phyloP scores from a whole-genome alignment of 495 filamentous ascomycete species.

The Penicillium angulare region DNA sequence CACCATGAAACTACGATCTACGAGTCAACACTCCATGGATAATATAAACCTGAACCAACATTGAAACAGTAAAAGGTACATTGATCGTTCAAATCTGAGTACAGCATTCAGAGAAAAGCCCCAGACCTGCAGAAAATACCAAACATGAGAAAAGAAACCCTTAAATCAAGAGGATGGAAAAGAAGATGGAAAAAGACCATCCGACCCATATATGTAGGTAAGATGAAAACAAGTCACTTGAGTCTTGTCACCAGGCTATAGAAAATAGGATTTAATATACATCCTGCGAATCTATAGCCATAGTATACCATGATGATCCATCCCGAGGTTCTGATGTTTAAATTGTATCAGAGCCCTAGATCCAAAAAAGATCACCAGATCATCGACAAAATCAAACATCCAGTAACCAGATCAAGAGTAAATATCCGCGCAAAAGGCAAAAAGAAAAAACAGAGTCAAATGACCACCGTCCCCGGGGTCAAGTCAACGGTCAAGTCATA shows the following conservation, averaged over 20 bases:
- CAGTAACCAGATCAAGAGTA: neutral
- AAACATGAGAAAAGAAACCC: conserved; percentile 10
- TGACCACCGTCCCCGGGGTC: neutral
- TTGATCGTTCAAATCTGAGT: conserved; percentile 17
- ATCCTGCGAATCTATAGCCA: no score
- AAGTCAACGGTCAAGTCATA: neutral
- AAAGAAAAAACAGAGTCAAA: neutral
- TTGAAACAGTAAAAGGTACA: conserved; percentile 23
- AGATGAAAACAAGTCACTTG: no score
- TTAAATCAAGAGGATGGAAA: conserved; percentile 1
- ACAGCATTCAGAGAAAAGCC: conserved; percentile 12
- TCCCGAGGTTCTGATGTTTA: no score
- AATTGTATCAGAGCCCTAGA: no score
- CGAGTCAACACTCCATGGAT: neutral
- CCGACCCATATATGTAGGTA: no score
- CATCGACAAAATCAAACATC: neutral
- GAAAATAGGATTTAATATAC: no score
- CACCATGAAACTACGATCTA: neutral
- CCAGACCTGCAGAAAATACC: conserved; percentile 11
- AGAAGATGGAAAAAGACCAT: neutral
- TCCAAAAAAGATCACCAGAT: no score
- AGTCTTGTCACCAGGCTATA: neutral
- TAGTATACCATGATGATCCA: no score
- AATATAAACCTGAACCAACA: neutral
- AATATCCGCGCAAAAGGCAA: neutral